Evolutionary conservation across 768 basidiomycete genomes (phyloP).

Genomic region (Pleurotus platypus): DNA sequence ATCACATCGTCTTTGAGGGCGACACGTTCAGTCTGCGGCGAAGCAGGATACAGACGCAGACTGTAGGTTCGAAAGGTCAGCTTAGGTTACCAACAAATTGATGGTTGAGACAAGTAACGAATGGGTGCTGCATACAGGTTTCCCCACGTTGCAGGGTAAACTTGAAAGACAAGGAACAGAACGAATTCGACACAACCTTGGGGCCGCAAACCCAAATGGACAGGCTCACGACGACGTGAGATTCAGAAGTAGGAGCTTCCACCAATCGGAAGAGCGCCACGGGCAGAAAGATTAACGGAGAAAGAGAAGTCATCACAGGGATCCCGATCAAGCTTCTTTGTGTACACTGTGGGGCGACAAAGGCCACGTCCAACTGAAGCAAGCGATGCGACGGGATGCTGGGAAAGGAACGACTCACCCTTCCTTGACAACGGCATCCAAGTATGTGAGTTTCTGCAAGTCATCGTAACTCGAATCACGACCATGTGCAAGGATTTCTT

Average conservation of each 20-base stretch:
- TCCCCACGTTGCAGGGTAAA: not conserved
- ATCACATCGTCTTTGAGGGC: slow-evolving; percentile 37
- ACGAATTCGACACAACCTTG: not conserved
- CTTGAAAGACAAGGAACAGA: not conserved
- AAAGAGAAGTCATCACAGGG: not conserved
- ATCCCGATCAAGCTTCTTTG: too few species aligned
- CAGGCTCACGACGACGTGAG: not conserved
- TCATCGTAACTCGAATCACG: slow-evolving; percentile 32
- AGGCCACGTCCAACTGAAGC: not conserved
- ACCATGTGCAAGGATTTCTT: slow-evolving; percentile 29
- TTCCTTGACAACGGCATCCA: slow-evolving; percentile 41
- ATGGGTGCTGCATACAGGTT: not conserved
- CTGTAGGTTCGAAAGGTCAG: slow-evolving; percentile 15
- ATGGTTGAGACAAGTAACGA: not conserved
- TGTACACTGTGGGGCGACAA: not conserved
- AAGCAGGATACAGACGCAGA: slow-evolving; percentile 36
- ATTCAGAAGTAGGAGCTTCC: not conserved
- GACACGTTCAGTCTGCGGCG: slow-evolving; percentile 36
- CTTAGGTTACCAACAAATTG: not conserved
- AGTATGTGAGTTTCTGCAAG: slow-evolving; percentile 31
- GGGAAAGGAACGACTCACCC: slow-evolving; percentile 18
- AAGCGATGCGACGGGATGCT: not conserved
- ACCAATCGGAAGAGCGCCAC: not conserved
- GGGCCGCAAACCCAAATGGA: not conserved
- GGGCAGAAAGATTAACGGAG: not conserved